A percentile compares a stretch with the other conserved stretches of the same genome.
Evolutionary conservation across 2,329 filamentous ascomycete species (phyloP).

Genomic region (Rhynchosporium graminicola): DNA sequence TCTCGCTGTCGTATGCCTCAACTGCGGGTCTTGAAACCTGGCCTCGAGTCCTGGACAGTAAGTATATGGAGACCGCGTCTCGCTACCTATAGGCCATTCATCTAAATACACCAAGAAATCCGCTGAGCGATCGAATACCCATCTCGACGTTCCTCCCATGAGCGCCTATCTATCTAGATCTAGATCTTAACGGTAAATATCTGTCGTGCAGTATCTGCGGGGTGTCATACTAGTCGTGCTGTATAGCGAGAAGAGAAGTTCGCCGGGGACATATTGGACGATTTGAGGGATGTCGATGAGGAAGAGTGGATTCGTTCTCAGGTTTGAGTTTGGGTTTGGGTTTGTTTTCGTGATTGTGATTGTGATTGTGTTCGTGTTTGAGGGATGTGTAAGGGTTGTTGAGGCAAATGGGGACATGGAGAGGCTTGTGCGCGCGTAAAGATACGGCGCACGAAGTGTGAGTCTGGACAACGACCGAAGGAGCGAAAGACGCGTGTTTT

Average conservation of each 20-base stretch:
- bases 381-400: background rate
- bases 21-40: background rate
- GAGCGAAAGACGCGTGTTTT: conserved; percentile 21
- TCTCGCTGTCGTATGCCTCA: conserved; percentile 3
- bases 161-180: no score
- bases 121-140: no score
- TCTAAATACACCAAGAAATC: no score
- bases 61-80: no score
- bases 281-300: conserved; percentile 27
- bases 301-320: background rate
- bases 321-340: background rate
- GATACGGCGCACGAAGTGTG: conserved; percentile 19
- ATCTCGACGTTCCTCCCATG: no score
- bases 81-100: no score
- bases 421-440: conserved; percentile 21
- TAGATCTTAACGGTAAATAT: background rate
- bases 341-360: background rate
- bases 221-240: conserved; percentile 25
- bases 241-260: conserved; percentile 21
- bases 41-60: no score
- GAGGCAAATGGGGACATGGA: conserved; percentile 13
- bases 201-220: conserved; percentile 18
- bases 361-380: no score
- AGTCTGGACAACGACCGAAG: conserved; percentile 16
- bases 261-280: conserved; percentile 22